These are phyloP conservation scores for Ganoderma lingzhi DNA, from an alignment of 1,284 basidiomycete species.

Conservation along the genomic window DNA sequence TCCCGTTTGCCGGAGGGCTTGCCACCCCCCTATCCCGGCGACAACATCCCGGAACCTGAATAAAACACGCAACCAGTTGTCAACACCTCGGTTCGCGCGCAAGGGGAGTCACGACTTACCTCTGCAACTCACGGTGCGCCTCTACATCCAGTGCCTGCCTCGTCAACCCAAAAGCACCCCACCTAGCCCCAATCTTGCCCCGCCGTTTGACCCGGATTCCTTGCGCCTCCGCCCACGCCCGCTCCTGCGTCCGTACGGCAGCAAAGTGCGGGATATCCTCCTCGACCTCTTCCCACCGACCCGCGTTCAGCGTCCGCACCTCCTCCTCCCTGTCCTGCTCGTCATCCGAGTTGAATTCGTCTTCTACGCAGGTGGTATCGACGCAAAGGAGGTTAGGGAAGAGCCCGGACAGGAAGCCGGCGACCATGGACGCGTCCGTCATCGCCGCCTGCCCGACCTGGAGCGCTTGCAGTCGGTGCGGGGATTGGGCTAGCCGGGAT, in stretches of 20 bases:
- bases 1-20: neutral
- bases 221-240: neutral
- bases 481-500: neutral
- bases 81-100: neutral
- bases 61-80: neutral
- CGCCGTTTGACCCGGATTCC: neutral
- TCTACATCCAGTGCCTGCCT: neutral
- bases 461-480: neutral
- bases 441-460: neutral
- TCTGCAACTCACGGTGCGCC: neutral
- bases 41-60: neutral
- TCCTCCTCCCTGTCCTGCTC: neutral
- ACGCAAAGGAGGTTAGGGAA: neutral
- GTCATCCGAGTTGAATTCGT: neutral
- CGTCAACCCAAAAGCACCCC: neutral
- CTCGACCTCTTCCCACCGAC: neutral
- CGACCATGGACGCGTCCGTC: constrained; percentile 1
- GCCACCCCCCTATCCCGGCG: neutral
- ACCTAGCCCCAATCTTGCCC: neutral
- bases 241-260: neutral
- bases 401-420: constrained; percentile 4
- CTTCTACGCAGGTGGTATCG: neutral
- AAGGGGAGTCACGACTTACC: neutral
- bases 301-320: neutral
- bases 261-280: neutral